phyloP scores from a whole-genome alignment of 495 filamentous ascomycete genomes.

The Poronia punctata region DNA sequence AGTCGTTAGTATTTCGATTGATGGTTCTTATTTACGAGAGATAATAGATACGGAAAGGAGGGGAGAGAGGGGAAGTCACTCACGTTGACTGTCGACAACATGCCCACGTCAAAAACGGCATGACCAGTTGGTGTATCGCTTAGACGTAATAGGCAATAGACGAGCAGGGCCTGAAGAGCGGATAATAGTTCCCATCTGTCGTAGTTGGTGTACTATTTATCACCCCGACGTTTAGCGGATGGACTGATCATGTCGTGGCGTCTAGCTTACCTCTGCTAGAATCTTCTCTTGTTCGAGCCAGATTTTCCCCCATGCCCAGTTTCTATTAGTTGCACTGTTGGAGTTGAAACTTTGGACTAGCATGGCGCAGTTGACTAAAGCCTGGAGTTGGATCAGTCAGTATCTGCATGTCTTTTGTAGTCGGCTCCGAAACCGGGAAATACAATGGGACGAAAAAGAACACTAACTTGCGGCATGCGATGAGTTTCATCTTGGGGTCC shows the following conservation, averaged over 20 bases:
- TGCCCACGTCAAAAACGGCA: background rate
- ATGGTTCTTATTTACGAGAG: no score
- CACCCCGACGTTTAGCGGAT: no score
- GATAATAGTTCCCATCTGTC: conserved; percentile 1
- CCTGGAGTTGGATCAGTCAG: background rate
- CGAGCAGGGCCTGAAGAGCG: background rate
- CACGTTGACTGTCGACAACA: background rate
- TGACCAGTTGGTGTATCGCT: background rate
- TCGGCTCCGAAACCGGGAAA: background rate
- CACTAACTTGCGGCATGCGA: background rate
- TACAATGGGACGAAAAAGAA: background rate
- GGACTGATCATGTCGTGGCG: background rate
- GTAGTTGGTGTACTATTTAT: background rate
- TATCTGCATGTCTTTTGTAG: no score
- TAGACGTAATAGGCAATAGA: background rate
- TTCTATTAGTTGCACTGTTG: background rate
- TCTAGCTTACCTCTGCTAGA: background rate
- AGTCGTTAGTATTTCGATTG: no score
- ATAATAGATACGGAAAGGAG: no score
- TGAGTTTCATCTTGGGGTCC: background rate
- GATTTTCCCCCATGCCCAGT: background rate
- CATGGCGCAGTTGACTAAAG: background rate
- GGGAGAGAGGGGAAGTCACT: background rate
- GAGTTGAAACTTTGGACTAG: background rate
- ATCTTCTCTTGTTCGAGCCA: conserved; percentile 1